Conservation (phyloP, 2,329 filamentous ascomycete species). For the Penicillium fuscoglaucum region DNA sequence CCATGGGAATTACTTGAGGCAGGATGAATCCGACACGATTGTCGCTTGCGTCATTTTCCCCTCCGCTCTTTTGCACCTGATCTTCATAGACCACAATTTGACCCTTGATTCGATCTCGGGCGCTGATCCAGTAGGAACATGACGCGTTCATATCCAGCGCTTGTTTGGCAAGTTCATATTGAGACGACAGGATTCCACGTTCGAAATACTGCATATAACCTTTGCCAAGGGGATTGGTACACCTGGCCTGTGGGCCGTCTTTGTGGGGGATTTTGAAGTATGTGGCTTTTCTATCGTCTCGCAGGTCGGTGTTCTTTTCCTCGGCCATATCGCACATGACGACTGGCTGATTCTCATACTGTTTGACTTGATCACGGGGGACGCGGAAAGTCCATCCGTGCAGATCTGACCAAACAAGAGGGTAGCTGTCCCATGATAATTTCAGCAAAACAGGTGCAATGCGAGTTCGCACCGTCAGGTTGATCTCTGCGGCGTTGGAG, state of each 20-base stretch:
- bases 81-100: conserved; percentile 90
- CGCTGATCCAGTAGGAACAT: conserved; percentile 98
- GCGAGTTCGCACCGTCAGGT: conserved; percentile 79
- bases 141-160: conserved; percentile 98
- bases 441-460: conserved; percentile 82
- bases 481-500: conserved; percentile 66
- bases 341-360: conserved; percentile 72
- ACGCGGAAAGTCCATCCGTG: conserved; percentile 93
- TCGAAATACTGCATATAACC: conserved; percentile 90
- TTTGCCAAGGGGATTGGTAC: conserved; percentile 86
- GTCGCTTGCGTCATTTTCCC: conserved; percentile 20
- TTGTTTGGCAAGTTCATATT: conserved; percentile 87
- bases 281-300: conserved; percentile 63
- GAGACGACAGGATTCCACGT: conserved; percentile 79
- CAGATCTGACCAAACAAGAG: conserved; percentile 88
- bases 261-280: conserved; percentile 98
- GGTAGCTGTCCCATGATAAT: conserved; percentile 84
- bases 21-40: conserved; percentile 75
- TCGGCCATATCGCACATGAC: conserved; percentile 73
- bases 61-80: conserved; percentile 47
- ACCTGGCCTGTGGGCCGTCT: conserved; percentile 82
- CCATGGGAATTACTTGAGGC: conserved; percentile 96
- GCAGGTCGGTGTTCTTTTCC: conserved; percentile 66
- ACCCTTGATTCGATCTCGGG: conserved; percentile 86
- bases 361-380: conserved; percentile 58